These are phyloP conservation scores for Cladosporium colombiae DNA, from an alignment of 2,329 filamentous ascomycete genomes.

Conservation along the genomic window DNA sequence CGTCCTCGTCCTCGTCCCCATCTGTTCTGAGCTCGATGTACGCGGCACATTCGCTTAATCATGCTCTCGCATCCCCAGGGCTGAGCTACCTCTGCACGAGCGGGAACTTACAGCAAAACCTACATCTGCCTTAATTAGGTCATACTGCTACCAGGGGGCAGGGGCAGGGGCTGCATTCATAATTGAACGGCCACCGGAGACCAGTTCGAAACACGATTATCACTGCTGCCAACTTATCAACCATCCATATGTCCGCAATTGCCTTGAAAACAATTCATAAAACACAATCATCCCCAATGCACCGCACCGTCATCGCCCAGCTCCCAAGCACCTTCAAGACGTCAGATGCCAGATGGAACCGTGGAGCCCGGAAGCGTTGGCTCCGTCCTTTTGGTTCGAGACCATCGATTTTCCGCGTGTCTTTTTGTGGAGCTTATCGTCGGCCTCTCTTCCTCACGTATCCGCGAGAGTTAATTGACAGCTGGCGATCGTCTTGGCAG, in stretches of 20 bases:
- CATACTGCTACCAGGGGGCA: background rate
- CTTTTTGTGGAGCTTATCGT: slow-evolving; percentile 6
- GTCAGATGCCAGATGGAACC: slow-evolving; percentile 7
- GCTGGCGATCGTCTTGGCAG: background rate
- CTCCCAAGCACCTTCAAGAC: background rate
- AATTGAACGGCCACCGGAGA: background rate
- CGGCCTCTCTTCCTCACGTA: background rate
- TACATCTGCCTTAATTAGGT: background rate
- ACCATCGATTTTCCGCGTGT: slow-evolving; percentile 8
- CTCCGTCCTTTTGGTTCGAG: slow-evolving; percentile 5
- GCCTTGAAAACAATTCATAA: too few relatives aligned
- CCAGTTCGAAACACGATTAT: background rate
- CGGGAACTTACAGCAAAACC: slow-evolving; percentile 4
- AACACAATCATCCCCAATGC: background rate
- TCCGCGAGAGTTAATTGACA: background rate
- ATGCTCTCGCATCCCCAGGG: background rate
- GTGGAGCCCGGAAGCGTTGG: slow-evolving; percentile 1
- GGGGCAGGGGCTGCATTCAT: background rate
- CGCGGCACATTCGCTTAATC: background rate
- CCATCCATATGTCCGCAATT: background rate
- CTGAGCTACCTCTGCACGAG: background rate
- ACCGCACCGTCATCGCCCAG: slow-evolving; percentile 5
- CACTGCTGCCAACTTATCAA: background rate
- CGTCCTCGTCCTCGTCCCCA: too few relatives aligned
- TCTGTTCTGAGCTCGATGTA: background rate